Percentiles rank a stretch among this genome's conserved stretches.
These are phyloP conservation scores for Aureobasidium sp. DNA, from an alignment of 2,329 filamentous ascomycete genomes.

Conservation along the genomic window DNA sequence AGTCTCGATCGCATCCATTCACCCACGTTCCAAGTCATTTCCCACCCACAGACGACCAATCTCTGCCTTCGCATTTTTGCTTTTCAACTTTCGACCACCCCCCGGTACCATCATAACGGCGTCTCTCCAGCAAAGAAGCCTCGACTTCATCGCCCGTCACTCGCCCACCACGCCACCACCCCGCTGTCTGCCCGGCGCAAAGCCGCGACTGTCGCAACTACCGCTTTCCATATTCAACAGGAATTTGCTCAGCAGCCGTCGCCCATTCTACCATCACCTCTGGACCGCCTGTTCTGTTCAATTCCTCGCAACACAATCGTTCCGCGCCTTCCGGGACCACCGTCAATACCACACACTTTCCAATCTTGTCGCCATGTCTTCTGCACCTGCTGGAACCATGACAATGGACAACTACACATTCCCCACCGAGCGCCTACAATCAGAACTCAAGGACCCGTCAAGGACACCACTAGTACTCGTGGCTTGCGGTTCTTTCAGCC, in stretches of 20 bases:
- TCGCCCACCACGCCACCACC: conserved; percentile 12
- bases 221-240: background rate
- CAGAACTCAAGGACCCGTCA: conserved; percentile 46
- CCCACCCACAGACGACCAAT: background rate
- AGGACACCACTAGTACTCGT: conserved; percentile 61
- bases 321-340: background rate
- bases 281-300: background rate
- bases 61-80: background rate
- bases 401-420: conserved; percentile 50
- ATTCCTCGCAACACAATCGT: background rate
- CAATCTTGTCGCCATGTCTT: conserved; percentile 13
- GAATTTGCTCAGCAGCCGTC: background rate
- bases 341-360: conserved; percentile 11
- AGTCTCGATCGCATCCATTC: conserved; percentile 8
- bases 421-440: conserved; percentile 53
- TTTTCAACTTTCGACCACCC: background rate
- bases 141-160: background rate
- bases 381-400: conserved; percentile 20
- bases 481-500: conserved; percentile 53
- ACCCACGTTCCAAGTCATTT: background rate
- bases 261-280: background rate
- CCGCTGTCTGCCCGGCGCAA: conserved; percentile 7
- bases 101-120: background rate
- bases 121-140: background rate
- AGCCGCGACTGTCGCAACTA: conserved; percentile 7